phyloP scores from a whole-genome alignment of 768 basidiomycete species.

The Serendipita sp. region DNA sequence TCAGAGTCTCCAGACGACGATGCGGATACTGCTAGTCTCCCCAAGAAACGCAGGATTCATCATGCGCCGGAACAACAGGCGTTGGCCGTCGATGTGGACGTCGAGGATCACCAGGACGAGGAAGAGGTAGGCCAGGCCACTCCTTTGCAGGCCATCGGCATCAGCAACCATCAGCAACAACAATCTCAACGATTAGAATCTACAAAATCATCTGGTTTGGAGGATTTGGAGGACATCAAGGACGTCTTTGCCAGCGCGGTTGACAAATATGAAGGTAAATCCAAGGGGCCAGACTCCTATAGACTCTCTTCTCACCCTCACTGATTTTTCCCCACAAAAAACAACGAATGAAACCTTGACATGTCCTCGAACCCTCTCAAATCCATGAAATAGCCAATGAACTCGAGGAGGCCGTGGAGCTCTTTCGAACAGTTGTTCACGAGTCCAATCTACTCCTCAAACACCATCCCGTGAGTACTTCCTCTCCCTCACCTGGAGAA shows the following conservation, averaged over 20 bases:
- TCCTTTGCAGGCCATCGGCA: neutral
- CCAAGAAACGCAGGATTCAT: slow-evolving; percentile 2
- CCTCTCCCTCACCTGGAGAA: slow-evolving; percentile 20
- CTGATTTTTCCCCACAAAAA: too few relatives aligned
- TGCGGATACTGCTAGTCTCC: neutral
- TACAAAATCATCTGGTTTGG: slow-evolving; percentile 12
- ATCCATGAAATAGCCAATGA: slow-evolving; percentile 26
- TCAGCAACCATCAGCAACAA: neutral
- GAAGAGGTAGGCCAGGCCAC: neutral
- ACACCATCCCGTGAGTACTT: slow-evolving; percentile 35
- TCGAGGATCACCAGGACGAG: too few relatives aligned
- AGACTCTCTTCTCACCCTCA: neutral
- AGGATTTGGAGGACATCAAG: slow-evolving; percentile 56
- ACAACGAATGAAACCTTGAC: neutral
- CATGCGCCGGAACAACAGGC: neutral
- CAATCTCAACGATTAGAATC: too few relatives aligned
- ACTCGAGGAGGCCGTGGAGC: slow-evolving; percentile 32
- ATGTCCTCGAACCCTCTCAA: slow-evolving; percentile 3
- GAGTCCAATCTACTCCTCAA: slow-evolving; percentile 51
- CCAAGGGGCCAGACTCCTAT: neutral
- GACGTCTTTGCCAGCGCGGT: slow-evolving; percentile 42
- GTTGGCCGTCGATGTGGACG: neutral
- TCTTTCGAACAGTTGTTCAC: slow-evolving; percentile 48
- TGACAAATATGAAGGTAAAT: slow-evolving; percentile 44
- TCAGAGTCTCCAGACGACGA: neutral